Evolutionary conservation across 2,329 filamentous ascomycete genomes (phyloP).

Genomic region (Ceratocystis papillata): DNA sequence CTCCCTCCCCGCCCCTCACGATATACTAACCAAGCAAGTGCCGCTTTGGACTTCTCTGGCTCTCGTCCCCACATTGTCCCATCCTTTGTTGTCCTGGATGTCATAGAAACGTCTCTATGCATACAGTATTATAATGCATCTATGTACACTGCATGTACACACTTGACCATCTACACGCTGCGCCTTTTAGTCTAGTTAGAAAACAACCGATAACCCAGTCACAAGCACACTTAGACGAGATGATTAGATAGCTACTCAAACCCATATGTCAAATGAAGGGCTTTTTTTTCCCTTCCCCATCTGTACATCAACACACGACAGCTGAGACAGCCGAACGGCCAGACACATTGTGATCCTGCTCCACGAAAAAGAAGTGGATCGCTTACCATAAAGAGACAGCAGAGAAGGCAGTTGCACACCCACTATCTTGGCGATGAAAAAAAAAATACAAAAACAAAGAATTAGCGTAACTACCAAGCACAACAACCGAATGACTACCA

Average conservation of each 20-base stretch:
- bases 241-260: too few species aligned
- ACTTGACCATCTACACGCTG: neutral
- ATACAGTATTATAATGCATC: neutral
- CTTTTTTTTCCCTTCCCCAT: neutral
- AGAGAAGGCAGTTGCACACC: neutral
- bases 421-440: neutral
- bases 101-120: neutral
- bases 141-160: neutral
- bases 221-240: too few species aligned
- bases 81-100: neutral
- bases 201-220: too few species aligned
- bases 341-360: neutral
- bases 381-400: neutral
- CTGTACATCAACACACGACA: neutral
- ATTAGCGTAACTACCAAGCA: neutral
- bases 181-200: too few species aligned
- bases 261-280: too few species aligned
- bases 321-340: neutral
- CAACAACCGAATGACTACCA: neutral
- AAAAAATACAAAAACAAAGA: neutral
- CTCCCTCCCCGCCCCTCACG: too few species aligned
- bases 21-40: neutral
- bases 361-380: neutral
- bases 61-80: conserved; percentile 6
- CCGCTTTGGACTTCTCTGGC: neutral